phyloP scores from a whole-genome alignment of 441 rosid genomes.

The Gossypium gossypioides region DNA sequence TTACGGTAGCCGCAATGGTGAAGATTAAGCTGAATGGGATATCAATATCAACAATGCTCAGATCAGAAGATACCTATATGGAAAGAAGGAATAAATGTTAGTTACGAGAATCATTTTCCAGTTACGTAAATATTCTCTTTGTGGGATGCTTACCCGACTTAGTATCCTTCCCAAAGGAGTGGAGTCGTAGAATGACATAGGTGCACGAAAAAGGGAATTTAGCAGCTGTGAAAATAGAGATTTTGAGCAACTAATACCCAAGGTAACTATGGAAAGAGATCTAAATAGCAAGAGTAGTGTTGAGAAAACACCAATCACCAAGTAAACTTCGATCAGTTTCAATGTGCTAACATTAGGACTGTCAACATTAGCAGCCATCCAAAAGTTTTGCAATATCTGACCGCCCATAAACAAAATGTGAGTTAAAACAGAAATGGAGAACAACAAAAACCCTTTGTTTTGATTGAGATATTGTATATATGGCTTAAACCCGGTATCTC shows the following conservation, averaged over 20 bases:
- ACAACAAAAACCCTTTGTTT: constrained; percentile 71
- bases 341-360: constrained; percentile 57
- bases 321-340: constrained; percentile 60
- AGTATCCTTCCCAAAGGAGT: constrained; percentile 93
- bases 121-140: neutral
- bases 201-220: constrained; percentile 77
- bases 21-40: constrained; percentile 60
- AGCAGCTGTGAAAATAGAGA: constrained; percentile 73
- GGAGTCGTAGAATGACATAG: constrained; percentile 90
- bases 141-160: constrained; percentile 52
- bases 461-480: constrained; percentile 60
- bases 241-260: constrained; percentile 57
- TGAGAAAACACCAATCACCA: constrained; percentile 48
- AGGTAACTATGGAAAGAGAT: constrained; percentile 40
- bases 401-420: constrained; percentile 46
- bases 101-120: neutral
- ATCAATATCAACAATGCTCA: constrained; percentile 86
- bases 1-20: constrained; percentile 50
- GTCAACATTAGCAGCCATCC: constrained; percentile 93
- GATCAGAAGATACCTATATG: constrained; percentile 57
- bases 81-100: neutral
- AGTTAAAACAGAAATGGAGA: constrained; percentile 33
- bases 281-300: constrained; percentile 41
- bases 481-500: constrained; percentile 74
- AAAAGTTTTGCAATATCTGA: constrained; percentile 69